These are phyloP conservation scores for Lactarius trivialis DNA, from an alignment of 768 basidiomycete genomes.

Conservation along the genomic window DNA sequence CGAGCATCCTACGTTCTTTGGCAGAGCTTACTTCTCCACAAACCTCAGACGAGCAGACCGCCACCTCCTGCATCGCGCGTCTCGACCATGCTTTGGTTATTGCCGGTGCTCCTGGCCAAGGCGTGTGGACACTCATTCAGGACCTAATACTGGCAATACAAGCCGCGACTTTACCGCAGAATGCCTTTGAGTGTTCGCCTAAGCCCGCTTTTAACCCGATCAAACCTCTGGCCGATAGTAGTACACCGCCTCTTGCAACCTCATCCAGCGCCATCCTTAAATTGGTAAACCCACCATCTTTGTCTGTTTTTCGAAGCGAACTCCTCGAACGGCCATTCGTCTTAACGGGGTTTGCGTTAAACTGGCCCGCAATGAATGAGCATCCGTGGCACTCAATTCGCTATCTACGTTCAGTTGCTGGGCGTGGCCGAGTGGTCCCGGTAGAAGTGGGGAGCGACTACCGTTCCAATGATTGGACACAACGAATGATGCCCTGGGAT, in stretches of 20 bases:
- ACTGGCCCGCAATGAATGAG: slow-evolving; percentile 75
- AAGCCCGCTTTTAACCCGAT: not conserved
- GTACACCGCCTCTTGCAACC: slow-evolving; percentile 10
- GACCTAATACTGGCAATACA: slow-evolving; percentile 61
- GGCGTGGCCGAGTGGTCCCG: slow-evolving; percentile 80
- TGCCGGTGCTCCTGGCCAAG: slow-evolving; percentile 65
- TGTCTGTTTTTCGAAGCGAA: slow-evolving; percentile 45
- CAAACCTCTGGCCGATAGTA: not conserved
- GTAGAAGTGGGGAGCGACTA: slow-evolving; percentile 88
- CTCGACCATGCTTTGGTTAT: slow-evolving; percentile 82
- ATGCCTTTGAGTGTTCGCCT: not conserved
- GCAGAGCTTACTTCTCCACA: slow-evolving; percentile 27
- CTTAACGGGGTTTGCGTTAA: slow-evolving; percentile 48
- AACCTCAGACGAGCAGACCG: slow-evolving; percentile 23
- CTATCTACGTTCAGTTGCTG: slow-evolving; percentile 68
- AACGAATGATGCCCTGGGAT: slow-evolving; percentile 71
- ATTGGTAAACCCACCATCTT: slow-evolving; percentile 46
- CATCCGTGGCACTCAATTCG: slow-evolving; percentile 62
- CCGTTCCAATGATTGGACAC: slow-evolving; percentile 72
- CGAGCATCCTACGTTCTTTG: slow-evolving; percentile 53
- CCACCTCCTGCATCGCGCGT: slow-evolving; percentile 43
- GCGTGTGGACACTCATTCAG: slow-evolving; percentile 55
- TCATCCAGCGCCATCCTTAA: slow-evolving; percentile 31
- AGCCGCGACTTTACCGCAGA: slow-evolving; percentile 24
- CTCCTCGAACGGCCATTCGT: slow-evolving; percentile 56